Evolutionary conservation across 2,329 filamentous ascomycete species (phyloP).

Genomic region (Phaeoacremonium minimum): DNA sequence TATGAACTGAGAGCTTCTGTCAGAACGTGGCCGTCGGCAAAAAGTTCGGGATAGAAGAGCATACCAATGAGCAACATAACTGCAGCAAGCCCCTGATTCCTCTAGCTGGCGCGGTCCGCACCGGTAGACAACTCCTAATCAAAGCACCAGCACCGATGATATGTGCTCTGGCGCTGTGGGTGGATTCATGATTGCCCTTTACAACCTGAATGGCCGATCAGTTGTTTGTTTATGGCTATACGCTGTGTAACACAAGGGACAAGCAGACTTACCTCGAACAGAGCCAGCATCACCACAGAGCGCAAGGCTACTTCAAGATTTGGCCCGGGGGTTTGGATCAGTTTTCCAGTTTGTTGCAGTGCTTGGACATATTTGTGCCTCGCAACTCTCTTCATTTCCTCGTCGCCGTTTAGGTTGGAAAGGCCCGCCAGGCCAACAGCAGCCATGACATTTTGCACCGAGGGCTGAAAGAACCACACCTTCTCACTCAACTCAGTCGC

Average conservation of each 20-base stretch:
- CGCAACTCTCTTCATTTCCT: slow-evolving; percentile 39
- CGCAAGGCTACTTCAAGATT: slow-evolving; percentile 41
- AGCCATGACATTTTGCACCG: slow-evolving; percentile 44
- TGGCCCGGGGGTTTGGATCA: slow-evolving; percentile 28
- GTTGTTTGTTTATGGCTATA: no score
- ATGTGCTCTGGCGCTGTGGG: slow-evolving; percentile 51
- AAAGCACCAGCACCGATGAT: slow-evolving; percentile 56
- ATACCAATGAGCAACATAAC: slow-evolving; percentile 52
- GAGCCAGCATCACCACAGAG: slow-evolving; percentile 51
- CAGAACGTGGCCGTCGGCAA: neutral
- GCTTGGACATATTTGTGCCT: slow-evolving; percentile 50
- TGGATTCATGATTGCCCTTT: slow-evolving; percentile 39
- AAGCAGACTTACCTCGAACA: slow-evolving; percentile 61
- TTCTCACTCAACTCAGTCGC: slow-evolving; percentile 28
- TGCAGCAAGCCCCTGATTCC: slow-evolving; percentile 50
- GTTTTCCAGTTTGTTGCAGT: slow-evolving; percentile 39
- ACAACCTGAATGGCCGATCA: no score
- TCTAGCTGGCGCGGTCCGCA: slow-evolving; percentile 29
- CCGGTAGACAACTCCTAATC: slow-evolving; percentile 40
- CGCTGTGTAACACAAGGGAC: no score
- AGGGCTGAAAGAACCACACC: slow-evolving; percentile 30
- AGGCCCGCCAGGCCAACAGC: slow-evolving; percentile 56
- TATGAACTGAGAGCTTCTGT: slow-evolving; percentile 30
- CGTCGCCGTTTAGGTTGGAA: slow-evolving; percentile 46
- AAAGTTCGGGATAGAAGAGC: slow-evolving; percentile 8